Percentiles rank a stretch among this genome's conserved stretches.
These are phyloP conservation scores for Streptanthus diversifolius DNA, from an alignment of 345 rosid genomes.

Conservation along the genomic window DNA sequence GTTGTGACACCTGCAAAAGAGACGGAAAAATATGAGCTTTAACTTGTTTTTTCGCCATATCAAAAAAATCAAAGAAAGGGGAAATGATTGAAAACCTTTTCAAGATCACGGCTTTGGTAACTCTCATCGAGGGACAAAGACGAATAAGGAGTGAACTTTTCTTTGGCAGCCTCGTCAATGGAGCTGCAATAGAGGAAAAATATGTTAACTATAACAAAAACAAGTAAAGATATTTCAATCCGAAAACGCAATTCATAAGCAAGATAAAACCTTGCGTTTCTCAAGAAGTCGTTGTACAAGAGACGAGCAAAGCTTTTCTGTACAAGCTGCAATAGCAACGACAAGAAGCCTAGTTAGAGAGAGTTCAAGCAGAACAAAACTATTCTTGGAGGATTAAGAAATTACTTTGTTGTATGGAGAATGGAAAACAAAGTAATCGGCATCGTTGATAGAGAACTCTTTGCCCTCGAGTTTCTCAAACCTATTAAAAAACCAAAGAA, in stretches of 20 bases:
- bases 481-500: constrained; percentile 41
- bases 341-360: constrained; percentile 17
- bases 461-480: constrained; percentile 82
- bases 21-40: neutral
- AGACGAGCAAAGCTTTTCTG: constrained; percentile 98
- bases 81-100: constrained; percentile 55
- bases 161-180: constrained; percentile 68
- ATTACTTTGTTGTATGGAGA: constrained; percentile 97
- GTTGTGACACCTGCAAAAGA: constrained; percentile 71
- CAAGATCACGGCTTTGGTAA: constrained; percentile 96
- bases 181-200: constrained; percentile 47
- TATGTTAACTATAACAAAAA: neutral
- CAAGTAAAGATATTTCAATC: neutral
- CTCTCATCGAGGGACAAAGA: constrained; percentile 74
- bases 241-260: neutral
- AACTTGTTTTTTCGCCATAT: neutral
- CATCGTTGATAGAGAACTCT: constrained; percentile 75
- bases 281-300: constrained; percentile 71
- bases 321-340: constrained; percentile 71
- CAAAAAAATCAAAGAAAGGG: neutral
- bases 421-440: constrained; percentile 82
- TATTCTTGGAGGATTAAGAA: neutral
- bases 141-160: constrained; percentile 79
- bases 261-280: constrained; percentile 65
- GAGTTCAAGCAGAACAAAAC: neutral